These are phyloP conservation scores for Strigomonas galati DNA, from an alignment of 208 protist genomes.

Conservation along the genomic window DNA sequence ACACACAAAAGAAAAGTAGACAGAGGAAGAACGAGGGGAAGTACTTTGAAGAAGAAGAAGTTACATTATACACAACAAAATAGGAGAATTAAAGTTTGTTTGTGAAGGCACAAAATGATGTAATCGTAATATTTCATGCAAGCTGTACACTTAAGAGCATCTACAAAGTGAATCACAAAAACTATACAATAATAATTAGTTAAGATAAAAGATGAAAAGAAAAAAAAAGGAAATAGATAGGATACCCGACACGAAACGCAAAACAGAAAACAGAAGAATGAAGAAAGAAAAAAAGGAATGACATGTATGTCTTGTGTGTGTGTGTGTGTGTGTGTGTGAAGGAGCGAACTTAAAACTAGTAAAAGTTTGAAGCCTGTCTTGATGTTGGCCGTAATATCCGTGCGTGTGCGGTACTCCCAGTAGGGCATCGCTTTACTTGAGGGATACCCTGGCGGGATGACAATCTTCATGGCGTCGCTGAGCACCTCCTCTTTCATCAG, in stretches of 20 bases:
- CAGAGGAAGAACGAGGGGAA: too few relatives aligned
- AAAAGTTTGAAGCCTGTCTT: slow-evolving; percentile 72
- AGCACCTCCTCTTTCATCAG: slow-evolving; percentile 85
- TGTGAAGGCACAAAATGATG: too few relatives aligned
- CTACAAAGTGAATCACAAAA: too few relatives aligned
- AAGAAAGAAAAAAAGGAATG: slow-evolving; percentile 9
- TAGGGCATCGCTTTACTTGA: slow-evolving; percentile 58
- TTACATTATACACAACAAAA: too few relatives aligned
- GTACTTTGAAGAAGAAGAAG: too few relatives aligned
- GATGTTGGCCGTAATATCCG: slow-evolving; percentile 65
- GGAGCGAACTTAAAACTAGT: slow-evolving; percentile 22
- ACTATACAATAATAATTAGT: background rate
- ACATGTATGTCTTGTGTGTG: slow-evolving; percentile 2
- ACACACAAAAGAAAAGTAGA: too few relatives aligned
- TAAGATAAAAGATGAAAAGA: slow-evolving; percentile 1
- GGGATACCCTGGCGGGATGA: slow-evolving; percentile 76
- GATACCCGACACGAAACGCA: background rate
- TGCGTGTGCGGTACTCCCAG: slow-evolving; percentile 74
- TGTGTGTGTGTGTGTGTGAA: background rate
- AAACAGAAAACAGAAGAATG: slow-evolving; percentile 1
- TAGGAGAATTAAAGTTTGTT: too few relatives aligned
- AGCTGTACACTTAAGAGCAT: too few relatives aligned
- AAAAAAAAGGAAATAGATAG: background rate
- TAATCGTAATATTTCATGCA: too few relatives aligned
- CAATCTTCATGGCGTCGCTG: slow-evolving; percentile 74